Evolutionary conservation across 305 asterid genomes (phyloP).

Genomic region (Ilex paraguariensis): DNA sequence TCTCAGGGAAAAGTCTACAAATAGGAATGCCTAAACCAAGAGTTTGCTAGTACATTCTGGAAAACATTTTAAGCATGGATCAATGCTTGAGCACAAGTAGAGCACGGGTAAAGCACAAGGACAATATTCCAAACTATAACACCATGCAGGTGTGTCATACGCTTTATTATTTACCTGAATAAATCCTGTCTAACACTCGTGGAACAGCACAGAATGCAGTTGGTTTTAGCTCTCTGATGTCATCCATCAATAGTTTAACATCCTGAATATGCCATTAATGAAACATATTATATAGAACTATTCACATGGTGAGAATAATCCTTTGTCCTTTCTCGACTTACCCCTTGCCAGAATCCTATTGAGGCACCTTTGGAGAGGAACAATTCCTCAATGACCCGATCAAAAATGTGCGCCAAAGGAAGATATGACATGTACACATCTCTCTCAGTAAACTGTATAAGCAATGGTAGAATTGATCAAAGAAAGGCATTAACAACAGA

Average conservation of each 20-base stretch:
- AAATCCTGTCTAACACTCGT: slow-evolving; percentile 76
- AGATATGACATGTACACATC: slow-evolving; percentile 77
- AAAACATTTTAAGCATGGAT: too few species aligned
- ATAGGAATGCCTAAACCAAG: too few species aligned
- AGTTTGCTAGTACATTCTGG: too few species aligned
- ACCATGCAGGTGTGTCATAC: too few species aligned
- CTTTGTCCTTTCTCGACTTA: slow-evolving; percentile 5
- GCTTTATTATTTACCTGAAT: slow-evolving; percentile 42
- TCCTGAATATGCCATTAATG: slow-evolving; percentile 39
- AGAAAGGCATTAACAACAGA: neutral
- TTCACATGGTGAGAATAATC: neutral
- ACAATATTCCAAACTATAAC: too few species aligned
- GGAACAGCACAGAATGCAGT: slow-evolving; percentile 68
- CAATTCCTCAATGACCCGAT: slow-evolving; percentile 73
- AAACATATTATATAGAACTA: slow-evolving; percentile 4
- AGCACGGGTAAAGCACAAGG: too few species aligned
- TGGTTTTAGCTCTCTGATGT: slow-evolving; percentile 78
- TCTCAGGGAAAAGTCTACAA: too few species aligned
- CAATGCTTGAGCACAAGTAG: too few species aligned
- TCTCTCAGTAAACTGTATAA: slow-evolving; percentile 47
- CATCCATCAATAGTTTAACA: slow-evolving; percentile 54
- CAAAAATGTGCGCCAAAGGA: slow-evolving; percentile 88
- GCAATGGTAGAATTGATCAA: slow-evolving; percentile 10
- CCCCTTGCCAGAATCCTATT: slow-evolving; percentile 88
- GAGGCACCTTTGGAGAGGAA: slow-evolving; percentile 73